A percentile compares a stretch with the other conserved stretches of the same genome.
phyloP scores from a whole-genome alignment of 352 stramenopile genomes.

The Phytophthora cactorum region DNA sequence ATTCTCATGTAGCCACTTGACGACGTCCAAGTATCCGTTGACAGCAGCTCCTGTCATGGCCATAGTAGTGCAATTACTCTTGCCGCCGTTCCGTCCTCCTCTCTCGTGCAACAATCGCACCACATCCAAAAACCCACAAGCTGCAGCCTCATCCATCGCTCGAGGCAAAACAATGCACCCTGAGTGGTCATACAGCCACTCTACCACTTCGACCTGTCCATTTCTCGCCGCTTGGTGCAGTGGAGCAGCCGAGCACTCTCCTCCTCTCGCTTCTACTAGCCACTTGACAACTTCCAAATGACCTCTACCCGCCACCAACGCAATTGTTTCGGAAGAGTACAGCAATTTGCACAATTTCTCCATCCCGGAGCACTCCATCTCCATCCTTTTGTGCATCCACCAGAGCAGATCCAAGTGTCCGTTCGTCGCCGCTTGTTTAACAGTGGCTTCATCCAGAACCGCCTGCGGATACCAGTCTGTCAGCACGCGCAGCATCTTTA shows the following conservation, averaged over 20 bases:
- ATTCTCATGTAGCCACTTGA: conserved; percentile 35
- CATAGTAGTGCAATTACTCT: conserved; percentile 26
- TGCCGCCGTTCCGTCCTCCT: conserved; percentile 7
- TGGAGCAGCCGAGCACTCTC: conserved; percentile 31
- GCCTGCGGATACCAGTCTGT: conserved; percentile 12
- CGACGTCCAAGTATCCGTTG: conserved; percentile 29
- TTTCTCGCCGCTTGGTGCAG: conserved; percentile 30
- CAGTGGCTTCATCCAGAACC: conserved; percentile 28
- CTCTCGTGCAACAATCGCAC: conserved; percentile 33
- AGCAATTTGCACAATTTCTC: conserved; percentile 18
- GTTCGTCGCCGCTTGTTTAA: conserved; percentile 30
- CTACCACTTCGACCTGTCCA: conserved; percentile 21
- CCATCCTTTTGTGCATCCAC: conserved; percentile 30
- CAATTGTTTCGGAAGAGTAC: conserved; percentile 28
- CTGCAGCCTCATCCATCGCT: conserved; percentile 37
- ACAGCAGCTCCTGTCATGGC: conserved; percentile 28
- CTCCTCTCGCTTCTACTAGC: conserved; percentile 28
- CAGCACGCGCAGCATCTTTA: conserved; percentile 25
- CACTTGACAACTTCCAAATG: conserved; percentile 33
- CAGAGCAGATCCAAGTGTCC: conserved; percentile 29
- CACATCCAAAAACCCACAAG: conserved; percentile 25
- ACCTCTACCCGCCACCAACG: conserved; percentile 18
- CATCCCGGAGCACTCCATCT: neutral
- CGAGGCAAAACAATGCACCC: conserved; percentile 26
- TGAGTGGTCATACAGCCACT: conserved; percentile 28